Evolutionary conservation across 148 eudicot species (phyloP).

Genomic region (Rhododendron mucronatum): DNA sequence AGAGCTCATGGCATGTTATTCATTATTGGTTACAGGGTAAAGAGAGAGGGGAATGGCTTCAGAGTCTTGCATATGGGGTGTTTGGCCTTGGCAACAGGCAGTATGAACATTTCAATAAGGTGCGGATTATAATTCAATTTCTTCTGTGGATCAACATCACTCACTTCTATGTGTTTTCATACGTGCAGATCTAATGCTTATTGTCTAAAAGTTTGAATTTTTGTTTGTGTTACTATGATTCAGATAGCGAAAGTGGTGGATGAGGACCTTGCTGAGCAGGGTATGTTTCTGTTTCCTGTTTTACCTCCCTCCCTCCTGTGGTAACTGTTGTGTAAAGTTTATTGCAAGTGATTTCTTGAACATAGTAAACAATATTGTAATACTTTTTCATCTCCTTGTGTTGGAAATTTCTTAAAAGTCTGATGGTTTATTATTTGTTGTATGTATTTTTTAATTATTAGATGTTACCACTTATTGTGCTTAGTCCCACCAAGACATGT

Average conservation of each 20-base stretch:
- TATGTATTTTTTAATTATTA: not conserved
- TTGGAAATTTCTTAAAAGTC: not conserved
- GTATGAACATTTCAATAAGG: slow-evolving; percentile 99
- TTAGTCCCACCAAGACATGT: not conserved
- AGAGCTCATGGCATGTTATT: not conserved
- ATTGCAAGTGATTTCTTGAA: not conserved
- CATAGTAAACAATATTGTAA: not conserved
- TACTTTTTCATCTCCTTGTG: not conserved
- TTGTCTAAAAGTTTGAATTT: slow-evolving; percentile 2
- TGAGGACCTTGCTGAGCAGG: slow-evolving; percentile 61
- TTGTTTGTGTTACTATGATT: slow-evolving; percentile 9
- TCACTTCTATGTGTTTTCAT: not conserved
- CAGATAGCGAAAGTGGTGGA: slow-evolving; percentile 84
- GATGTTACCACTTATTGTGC: slow-evolving; percentile 18
- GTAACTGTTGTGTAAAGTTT: not conserved
- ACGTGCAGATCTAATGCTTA: not conserved
- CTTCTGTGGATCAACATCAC: not conserved
- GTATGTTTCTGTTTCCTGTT: slow-evolving; percentile 29
- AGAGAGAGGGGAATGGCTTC: slow-evolving; percentile 73
- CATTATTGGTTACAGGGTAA: slow-evolving; percentile 37
- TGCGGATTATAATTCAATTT: slow-evolving; percentile 10
- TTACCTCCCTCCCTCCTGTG: not conserved
- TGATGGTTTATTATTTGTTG: not conserved
- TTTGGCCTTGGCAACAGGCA: slow-evolving; percentile 87
- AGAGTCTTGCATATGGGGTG: slow-evolving; percentile 38